These are phyloP conservation scores for Saxispiralis lemnorum DNA, from an alignment of 495 filamentous ascomycete species.

Conservation along the genomic window DNA sequence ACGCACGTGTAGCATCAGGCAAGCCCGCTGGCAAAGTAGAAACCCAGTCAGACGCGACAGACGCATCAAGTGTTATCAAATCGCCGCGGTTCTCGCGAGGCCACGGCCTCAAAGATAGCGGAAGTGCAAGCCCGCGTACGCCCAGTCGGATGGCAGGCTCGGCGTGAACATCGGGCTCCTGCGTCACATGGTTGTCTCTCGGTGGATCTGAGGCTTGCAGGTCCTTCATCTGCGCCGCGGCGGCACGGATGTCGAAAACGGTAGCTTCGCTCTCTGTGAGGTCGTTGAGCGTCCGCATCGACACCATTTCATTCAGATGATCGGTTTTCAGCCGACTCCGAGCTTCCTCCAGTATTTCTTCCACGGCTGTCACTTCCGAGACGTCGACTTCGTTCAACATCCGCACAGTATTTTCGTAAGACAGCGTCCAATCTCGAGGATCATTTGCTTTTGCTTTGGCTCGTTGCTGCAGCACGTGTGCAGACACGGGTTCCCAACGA, in stretches of 20 bases:
- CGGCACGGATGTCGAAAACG: not conserved
- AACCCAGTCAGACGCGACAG: no score
- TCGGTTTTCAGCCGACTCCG: not conserved
- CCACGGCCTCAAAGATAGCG: no score
- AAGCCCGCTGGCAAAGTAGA: not conserved
- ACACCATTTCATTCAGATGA: not conserved
- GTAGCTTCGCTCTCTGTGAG: not conserved
- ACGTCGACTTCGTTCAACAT: not conserved
- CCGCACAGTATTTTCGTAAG: not conserved
- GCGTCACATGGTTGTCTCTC: no score
- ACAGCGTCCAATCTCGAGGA: not conserved
- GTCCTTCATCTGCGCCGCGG: not conserved
- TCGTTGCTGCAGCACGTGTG: not conserved
- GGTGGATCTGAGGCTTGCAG: no score
- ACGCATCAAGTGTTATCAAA: no score
- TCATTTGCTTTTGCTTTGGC: not conserved
- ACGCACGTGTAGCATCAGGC: not conserved
- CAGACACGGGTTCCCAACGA: not conserved
- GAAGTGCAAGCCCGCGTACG: no score
- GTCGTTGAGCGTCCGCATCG: not conserved
- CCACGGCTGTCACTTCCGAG: slow-evolving; percentile 1
- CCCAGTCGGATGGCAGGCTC: no score
- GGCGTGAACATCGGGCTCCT: no score
- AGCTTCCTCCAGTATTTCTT: slow-evolving; percentile 5
- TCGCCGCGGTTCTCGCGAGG: no score